These are phyloP conservation scores for Withania somnifera DNA, from an alignment of 305 asterid genomes.

Conservation along the genomic window DNA sequence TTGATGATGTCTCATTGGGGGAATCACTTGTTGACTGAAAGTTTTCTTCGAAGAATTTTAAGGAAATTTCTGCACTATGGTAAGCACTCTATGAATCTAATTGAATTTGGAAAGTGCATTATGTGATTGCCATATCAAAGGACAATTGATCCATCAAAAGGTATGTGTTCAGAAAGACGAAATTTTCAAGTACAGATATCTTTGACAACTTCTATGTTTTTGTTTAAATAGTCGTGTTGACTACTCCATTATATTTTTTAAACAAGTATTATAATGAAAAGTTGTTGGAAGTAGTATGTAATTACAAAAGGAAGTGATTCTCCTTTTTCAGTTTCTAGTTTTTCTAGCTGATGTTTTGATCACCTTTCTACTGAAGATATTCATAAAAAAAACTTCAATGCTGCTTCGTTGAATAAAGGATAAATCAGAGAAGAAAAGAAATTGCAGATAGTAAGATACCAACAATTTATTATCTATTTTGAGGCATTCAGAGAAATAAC, in stretches of 20 bases:
- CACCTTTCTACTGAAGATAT: background rate
- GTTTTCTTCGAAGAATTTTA: background rate
- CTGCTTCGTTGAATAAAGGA: background rate
- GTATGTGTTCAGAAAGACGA: background rate
- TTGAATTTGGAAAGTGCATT: background rate
- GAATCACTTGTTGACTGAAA: background rate
- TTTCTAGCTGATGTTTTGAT: background rate
- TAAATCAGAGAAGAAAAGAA: background rate
- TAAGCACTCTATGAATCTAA: background rate
- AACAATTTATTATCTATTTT: background rate
- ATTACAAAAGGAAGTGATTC: background rate
- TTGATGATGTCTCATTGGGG: background rate
- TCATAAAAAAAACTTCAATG: background rate
- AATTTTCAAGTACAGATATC: background rate
- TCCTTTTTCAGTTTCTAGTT: background rate
- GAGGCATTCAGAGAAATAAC: background rate
- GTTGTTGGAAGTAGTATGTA: background rate
- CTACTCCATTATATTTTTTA: background rate
- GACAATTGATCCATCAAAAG: background rate
- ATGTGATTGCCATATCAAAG: background rate
- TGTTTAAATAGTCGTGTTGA: background rate
- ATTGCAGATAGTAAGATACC: background rate
- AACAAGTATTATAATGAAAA: background rate
- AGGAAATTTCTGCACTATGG: background rate
- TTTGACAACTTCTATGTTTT: background rate